These are phyloP conservation scores for Chenopodium suecicum DNA, from an alignment of 148 eudicot species.

Conservation along the genomic window DNA sequence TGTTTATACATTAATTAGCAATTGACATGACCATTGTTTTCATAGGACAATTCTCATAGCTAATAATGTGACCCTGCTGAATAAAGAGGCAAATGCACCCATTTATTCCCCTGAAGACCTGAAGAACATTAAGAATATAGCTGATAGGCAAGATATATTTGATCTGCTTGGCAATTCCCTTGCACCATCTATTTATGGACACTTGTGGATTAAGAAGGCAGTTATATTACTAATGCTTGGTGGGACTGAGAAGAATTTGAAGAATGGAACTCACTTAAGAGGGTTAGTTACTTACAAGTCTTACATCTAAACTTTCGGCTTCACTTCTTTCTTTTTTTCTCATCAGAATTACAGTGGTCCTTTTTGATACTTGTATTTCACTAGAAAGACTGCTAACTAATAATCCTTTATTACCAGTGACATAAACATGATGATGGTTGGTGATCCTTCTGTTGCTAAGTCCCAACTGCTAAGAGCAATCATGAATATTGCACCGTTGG, in stretches of 20 bases:
- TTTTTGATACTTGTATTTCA: neutral
- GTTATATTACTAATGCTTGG: slow-evolving; percentile 89
- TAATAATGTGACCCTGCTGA: slow-evolving; percentile 85
- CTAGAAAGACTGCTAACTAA: neutral
- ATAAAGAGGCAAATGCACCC: slow-evolving; percentile 92
- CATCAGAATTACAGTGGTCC: neutral
- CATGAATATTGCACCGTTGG: slow-evolving; percentile 96
- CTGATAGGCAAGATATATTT: slow-evolving; percentile 75
- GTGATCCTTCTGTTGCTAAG: slow-evolving; percentile 99
- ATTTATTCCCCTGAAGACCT: slow-evolving; percentile 72
- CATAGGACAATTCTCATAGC: slow-evolving; percentile 93
- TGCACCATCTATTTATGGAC: slow-evolving; percentile 98
- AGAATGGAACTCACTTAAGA: slow-evolving; percentile 95
- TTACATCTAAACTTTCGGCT: neutral
- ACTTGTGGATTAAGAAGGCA: slow-evolving; percentile 95
- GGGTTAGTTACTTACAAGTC: slow-evolving; percentile 55
- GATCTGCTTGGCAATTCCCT: slow-evolving; percentile 84
- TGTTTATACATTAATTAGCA: neutral
- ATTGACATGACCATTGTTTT: slow-evolving; percentile 9
- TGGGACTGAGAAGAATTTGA: slow-evolving; percentile 91
- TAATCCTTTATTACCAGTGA: slow-evolving; percentile 47
- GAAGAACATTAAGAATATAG: slow-evolving; percentile 69
- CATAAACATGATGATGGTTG: slow-evolving; percentile 99
- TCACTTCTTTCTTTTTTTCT: neutral
- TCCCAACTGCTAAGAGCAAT: slow-evolving; percentile 96